Conservation (phyloP, 345 rosid genomes). For the Eucalyptus pauciflora region DNA sequence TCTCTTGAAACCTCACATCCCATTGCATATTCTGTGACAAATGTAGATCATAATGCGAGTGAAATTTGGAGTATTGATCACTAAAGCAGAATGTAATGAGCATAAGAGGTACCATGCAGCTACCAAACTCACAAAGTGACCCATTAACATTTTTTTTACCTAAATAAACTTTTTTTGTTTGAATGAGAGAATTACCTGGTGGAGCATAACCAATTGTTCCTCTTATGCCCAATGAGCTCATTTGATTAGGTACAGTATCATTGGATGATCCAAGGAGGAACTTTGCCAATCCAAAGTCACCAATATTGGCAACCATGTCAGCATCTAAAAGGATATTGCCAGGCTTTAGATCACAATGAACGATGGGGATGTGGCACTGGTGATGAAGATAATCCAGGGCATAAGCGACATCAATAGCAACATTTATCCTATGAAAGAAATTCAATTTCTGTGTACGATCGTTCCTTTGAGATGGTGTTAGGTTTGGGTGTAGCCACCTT, state of each 20-base stretch:
- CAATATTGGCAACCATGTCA: not conserved
- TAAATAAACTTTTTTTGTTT: rapidly evolving
- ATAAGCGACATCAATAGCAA: not conserved
- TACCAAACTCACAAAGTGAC: not conserved
- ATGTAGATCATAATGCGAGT: not conserved
- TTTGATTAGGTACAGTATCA: not conserved
- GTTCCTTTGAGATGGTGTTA: not conserved
- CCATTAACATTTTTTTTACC: not conserved
- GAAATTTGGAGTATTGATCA: not conserved
- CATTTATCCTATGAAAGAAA: not conserved
- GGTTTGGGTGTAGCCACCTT: not conserved
- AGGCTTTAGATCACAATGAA: not conserved
- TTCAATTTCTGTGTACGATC: not conserved
- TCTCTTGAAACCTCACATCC: not conserved
- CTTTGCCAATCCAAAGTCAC: not conserved
- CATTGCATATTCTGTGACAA: not conserved
- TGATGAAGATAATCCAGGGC: not conserved
- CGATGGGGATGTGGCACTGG: not conserved
- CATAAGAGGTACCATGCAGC: not conserved
- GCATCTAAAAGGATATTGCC: not conserved
- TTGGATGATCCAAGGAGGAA: not conserved
- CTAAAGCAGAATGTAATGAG: not conserved
- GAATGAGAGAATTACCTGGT: not conserved
- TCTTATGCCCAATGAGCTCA: not conserved
- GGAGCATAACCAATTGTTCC: not conserved